phyloP scores from a whole-genome alignment of 73 alveolate genomes.

The Symbiodinium pilosum region DNA sequence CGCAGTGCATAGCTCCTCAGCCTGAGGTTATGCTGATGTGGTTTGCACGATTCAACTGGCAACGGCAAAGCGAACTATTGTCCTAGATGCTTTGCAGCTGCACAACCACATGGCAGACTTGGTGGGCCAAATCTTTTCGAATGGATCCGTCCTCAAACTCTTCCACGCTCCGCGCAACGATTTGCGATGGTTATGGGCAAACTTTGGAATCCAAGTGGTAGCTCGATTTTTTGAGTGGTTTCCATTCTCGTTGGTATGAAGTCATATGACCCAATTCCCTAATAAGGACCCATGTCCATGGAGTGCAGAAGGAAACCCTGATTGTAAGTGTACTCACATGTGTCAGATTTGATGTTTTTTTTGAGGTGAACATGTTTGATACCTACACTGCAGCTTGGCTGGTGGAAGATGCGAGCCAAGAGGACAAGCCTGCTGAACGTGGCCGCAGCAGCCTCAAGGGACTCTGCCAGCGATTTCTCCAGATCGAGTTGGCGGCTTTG shows the following conservation, averaged over 20 bases:
- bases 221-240: no score
- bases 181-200: not conserved
- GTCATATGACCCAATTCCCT: no score
- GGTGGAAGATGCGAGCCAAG: not conserved
- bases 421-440: not conserved
- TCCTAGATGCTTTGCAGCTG: not conserved
- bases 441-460: not conserved
- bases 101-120: not conserved
- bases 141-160: not conserved
- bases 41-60: not conserved
- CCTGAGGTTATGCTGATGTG: not conserved
- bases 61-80: not conserved
- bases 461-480: not conserved
- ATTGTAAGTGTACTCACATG: not conserved
- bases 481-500: not conserved
- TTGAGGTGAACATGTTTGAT: constrained; percentile 4
- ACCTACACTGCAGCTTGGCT: not conserved
- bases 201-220: not conserved
- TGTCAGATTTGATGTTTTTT: not conserved
- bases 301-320: no score
- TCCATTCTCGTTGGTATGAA: not conserved
- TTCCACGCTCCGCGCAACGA: not conserved
- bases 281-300: no score
- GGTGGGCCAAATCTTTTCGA: not conserved
- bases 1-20: no score